Evolutionary conservation across 2,329 filamentous ascomycete species (phyloP).

Genomic region (Pseudofabraea citricarpa): DNA sequence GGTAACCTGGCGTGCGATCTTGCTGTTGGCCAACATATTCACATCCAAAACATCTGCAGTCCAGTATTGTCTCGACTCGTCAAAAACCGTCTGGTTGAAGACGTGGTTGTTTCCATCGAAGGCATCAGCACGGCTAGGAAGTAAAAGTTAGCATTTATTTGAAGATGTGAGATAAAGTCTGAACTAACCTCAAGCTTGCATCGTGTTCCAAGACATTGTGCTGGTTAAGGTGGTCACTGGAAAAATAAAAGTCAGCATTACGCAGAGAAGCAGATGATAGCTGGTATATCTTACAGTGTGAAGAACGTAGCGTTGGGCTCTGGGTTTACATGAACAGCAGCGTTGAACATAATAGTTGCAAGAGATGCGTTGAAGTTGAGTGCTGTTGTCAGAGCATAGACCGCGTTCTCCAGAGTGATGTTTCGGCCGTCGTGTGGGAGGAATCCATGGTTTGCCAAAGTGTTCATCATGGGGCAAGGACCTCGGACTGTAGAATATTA

Average conservation of each 20-base stretch:
- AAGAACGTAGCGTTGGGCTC: constrained; percentile 39
- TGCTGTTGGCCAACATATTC: constrained; percentile 39
- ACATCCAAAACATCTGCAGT: constrained; percentile 34
- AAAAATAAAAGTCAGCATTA: constrained; percentile 11
- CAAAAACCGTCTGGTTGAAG: constrained; percentile 49
- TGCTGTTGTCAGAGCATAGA: constrained; percentile 33
- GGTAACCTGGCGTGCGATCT: constrained; percentile 37
- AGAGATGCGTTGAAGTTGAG: constrained; percentile 39
- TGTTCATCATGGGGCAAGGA: constrained; percentile 39
- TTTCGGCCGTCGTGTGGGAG: constrained; percentile 35
- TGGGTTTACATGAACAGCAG: constrained; percentile 38
- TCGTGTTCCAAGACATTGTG: constrained; percentile 47
- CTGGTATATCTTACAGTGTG: constrained; percentile 22
- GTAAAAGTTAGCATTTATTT: constrained; percentile 2
- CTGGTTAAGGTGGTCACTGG: constrained; percentile 35
- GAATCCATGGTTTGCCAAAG: constrained; percentile 39
- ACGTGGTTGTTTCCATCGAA: constrained; percentile 45
- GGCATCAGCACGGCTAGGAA: constrained; percentile 39
- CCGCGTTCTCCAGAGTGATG: constrained; percentile 27
- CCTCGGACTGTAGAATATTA: constrained; percentile 17
- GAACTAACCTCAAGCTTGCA: constrained; percentile 35
- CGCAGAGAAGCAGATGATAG: constrained; percentile 35
- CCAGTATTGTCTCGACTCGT: constrained; percentile 41
- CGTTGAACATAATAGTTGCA: constrained; percentile 35
- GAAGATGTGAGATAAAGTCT: not conserved